Conservation (phyloP, 352 stramenopile species). For the Pythium aphanidermatum region DNA sequence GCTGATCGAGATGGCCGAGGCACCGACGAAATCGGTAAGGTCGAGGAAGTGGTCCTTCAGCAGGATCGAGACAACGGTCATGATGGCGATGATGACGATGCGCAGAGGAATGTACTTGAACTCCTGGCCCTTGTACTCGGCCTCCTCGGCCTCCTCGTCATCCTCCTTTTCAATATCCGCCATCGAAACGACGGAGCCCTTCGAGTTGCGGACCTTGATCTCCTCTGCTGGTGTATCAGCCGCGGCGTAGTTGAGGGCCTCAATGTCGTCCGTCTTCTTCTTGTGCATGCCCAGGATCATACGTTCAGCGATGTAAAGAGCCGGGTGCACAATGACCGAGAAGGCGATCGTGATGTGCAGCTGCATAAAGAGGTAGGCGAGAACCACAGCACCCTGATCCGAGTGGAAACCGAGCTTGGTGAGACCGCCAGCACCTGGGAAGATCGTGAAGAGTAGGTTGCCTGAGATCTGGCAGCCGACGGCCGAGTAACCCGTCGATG, state of each 20-base stretch:
- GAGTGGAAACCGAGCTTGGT: constrained; percentile 38
- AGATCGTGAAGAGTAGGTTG: constrained; percentile 31
- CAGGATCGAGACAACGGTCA: constrained; percentile 33
- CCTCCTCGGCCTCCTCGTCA: constrained; percentile 27
- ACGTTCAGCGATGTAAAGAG: constrained; percentile 58
- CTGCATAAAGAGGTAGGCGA: constrained; percentile 56
- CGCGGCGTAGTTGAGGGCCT: constrained; percentile 14
- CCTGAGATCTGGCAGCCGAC: constrained; percentile 24
- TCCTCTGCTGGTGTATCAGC: constrained; percentile 10
- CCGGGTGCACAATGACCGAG: constrained; percentile 39
- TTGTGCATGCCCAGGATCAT: constrained; percentile 60
- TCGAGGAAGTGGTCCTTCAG: constrained; percentile 54
- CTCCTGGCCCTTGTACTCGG: constrained; percentile 28
- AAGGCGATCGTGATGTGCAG: constrained; percentile 41
- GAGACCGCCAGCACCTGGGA: constrained; percentile 25
- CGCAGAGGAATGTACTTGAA: constrained; percentile 36
- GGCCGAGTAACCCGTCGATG: constrained; percentile 15
- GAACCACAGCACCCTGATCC: constrained; percentile 33
- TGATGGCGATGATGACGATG: constrained; percentile 41
- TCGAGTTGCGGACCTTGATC: not conserved
- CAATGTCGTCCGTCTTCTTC: constrained; percentile 19
- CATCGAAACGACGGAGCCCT: constrained; percentile 8
- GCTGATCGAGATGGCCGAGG: constrained; percentile 42
- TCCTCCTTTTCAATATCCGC: constrained; percentile 30
- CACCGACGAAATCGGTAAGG: constrained; percentile 62